phyloP scores from a whole-genome alignment of 2,329 filamentous ascomycete genomes.

The Phialophora verrucosa region DNA sequence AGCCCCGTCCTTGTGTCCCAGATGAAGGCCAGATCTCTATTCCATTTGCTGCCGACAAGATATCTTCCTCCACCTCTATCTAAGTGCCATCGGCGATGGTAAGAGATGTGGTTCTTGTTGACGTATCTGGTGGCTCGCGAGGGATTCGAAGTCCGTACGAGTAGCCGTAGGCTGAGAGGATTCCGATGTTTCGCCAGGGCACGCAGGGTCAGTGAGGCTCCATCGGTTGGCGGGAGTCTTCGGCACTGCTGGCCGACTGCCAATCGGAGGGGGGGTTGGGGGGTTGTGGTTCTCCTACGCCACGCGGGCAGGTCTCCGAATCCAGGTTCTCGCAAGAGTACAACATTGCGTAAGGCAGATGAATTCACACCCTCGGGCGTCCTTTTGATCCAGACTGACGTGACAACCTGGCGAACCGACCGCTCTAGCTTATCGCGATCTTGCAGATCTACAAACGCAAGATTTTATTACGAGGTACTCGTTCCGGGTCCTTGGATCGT shows the following conservation, averaged over 20 bases:
- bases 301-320: neutral
- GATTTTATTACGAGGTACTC: neutral
- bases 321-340: too few relatives aligned
- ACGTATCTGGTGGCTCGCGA: neutral
- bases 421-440: too few relatives aligned
- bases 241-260: neutral
- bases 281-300: neutral
- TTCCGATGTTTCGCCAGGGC: too few relatives aligned
- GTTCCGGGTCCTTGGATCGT: neutral
- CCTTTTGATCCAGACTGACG: too few relatives aligned
- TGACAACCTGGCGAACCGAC: too few relatives aligned
- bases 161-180: neutral
- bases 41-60: neutral
- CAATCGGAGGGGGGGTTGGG: neutral
- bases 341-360: too few relatives aligned
- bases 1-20: neutral
- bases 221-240: neutral
- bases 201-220: neutral
- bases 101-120: neutral
- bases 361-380: too few relatives aligned
- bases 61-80: neutral
- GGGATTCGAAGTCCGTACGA: neutral
- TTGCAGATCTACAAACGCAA: neutral
- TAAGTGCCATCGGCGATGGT: neutral
- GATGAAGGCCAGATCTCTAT: neutral